These are phyloP conservation scores for Ramaria rubella DNA, from an alignment of 768 basidiomycete genomes.

Conservation along the genomic window DNA sequence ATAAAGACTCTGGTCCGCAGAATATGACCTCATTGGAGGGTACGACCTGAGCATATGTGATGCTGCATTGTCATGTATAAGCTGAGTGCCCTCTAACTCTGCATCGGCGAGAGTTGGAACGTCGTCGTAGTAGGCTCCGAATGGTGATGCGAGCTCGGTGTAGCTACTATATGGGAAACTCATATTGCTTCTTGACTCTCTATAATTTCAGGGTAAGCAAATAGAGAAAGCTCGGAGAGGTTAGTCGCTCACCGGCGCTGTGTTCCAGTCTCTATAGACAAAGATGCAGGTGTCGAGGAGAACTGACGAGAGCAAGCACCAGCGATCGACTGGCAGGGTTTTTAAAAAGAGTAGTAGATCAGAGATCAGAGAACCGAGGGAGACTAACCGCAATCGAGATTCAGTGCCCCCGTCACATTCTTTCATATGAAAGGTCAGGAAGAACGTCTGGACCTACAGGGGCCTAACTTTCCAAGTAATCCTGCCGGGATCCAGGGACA, in stretches of 20 bases:
- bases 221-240: neutral
- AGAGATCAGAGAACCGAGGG: neutral
- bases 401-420: neutral
- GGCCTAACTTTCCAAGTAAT: neutral
- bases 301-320: neutral
- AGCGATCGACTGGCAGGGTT: neutral
- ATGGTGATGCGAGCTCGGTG: neutral
- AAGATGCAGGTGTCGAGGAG: neutral
- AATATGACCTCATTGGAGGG: neutral
- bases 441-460: neutral
- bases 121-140: neutral
- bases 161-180: constrained; percentile 1
- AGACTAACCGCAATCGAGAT: neutral
- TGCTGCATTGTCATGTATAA: neutral
- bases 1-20: neutral
- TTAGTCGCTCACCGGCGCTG: neutral
- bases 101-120: neutral
- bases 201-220: neutral
- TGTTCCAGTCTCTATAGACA: neutral
- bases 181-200: neutral
- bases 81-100: neutral
- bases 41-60: neutral
- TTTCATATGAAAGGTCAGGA: neutral
- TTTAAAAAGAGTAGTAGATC: neutral
- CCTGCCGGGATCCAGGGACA: neutral